Evolutionary conservation across 345 rosid genomes (phyloP), one percentile per base, ranked within the genome.

Genomic region (Aquilaria sinensis): DNA sequence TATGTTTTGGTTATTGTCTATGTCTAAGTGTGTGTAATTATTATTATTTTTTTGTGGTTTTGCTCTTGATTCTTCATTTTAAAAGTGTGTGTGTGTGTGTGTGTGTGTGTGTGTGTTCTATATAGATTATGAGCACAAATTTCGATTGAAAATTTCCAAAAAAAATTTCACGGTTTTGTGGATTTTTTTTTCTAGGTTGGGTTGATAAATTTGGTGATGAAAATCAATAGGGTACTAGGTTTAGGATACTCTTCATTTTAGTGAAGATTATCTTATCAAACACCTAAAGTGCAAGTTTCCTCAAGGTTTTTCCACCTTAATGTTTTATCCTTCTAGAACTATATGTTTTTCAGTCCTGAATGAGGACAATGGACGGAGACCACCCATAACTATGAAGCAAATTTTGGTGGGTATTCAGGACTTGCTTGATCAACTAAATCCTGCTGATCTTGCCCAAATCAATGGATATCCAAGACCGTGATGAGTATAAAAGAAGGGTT

Each of bases 201-300:
- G 23, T 23, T 23, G 23, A 23, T 23, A 23, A 23, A 23, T 23
- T 23, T 23, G 23, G 23, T 23, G 23, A 23, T 23, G 23, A 23
- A 23, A 23, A 23, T 23, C 23, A 23, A 23, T 23, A 23, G 23
- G 1, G 23, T 23, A 23, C 23, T 23, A 23, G 23, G 23, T 23
- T 23, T 23, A 23, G 23, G 23, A 23, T 3, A 57, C 75, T 3
- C 62, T 77, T 41, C 59, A 66, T 65, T 77, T 77, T 56, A 66
- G 67, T 53, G 81, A 77, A 62, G 81, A 77, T 52, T 77, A 77
- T 58, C 81, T 77, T 5, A 77, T 72, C 70, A 77, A 67, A 58
- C 81, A 78, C 54, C 81, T 77, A 15, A 73, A 67, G 57, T 73
- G 81, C 73, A 77, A 67, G 63, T 73, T 77, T 61, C 81, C 81